Evolutionary conservation across 2,329 filamentous ascomycete species (phyloP).

Genomic region (Penicillium crustosum): DNA sequence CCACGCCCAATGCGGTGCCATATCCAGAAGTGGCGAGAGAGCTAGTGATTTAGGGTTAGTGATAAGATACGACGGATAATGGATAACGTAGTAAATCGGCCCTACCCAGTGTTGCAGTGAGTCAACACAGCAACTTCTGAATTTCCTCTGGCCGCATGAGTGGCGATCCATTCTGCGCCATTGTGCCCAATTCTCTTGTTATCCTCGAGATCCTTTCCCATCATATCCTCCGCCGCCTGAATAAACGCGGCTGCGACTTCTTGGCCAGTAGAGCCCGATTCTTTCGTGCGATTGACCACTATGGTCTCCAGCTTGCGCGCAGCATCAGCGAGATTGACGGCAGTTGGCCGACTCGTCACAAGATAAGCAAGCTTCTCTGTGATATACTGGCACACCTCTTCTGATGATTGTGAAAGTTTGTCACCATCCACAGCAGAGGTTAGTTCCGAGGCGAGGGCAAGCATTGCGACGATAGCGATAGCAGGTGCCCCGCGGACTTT

Average conservation of each 20-base stretch:
- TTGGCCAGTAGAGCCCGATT: conserved; percentile 36
- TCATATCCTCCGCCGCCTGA: conserved; percentile 77
- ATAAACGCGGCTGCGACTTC: conserved; percentile 71
- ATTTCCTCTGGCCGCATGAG: conserved; percentile 54
- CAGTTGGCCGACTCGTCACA: conserved; percentile 84
- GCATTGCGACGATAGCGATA: conserved; percentile 94
- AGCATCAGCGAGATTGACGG: conserved; percentile 91
- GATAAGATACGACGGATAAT: neutral
- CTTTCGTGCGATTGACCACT: conserved; percentile 50
- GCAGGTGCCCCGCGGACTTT: conserved; percentile 75
- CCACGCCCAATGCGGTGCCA: conserved; percentile 90
- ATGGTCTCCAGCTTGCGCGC: conserved; percentile 72
- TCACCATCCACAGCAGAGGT: conserved; percentile 43
- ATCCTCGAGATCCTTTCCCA: conserved; percentile 81
- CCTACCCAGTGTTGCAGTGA: conserved; percentile 93
- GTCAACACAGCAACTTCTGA: conserved; percentile 78
- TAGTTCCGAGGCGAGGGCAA: conserved; percentile 84
- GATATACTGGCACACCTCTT: conserved; percentile 68
- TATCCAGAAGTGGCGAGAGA: conserved; percentile 97
- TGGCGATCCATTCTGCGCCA: conserved; percentile 79
- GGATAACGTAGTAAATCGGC: conserved; percentile 4
- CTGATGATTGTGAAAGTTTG: conserved; percentile 52
- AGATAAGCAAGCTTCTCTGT: conserved; percentile 78
- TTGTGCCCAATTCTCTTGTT: conserved; percentile 82
- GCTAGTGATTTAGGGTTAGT: conserved; percentile 41